phyloP scores from a whole-genome alignment of 2,329 filamentous ascomycete species.

The Lomentospora prolificans region DNA sequence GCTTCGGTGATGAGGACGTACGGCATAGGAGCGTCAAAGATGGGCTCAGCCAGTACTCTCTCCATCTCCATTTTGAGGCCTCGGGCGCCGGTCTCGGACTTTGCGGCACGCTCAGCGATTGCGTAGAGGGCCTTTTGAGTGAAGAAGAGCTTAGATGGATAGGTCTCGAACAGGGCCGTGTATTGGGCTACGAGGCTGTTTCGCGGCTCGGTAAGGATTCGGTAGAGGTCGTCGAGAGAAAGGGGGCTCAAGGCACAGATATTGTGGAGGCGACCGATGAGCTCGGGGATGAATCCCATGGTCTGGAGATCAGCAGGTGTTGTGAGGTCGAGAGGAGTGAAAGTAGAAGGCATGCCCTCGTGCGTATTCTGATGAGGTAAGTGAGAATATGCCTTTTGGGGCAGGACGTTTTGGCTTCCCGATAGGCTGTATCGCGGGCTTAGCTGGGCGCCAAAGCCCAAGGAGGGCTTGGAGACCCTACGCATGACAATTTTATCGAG shows the following conservation, averaged over 20 bases:
- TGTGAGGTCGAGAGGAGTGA: slow-evolving; percentile 59
- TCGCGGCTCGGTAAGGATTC: slow-evolving; percentile 84
- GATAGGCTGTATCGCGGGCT: slow-evolving; percentile 37
- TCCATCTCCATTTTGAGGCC: slow-evolving; percentile 76
- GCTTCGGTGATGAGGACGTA: slow-evolving; percentile 66
- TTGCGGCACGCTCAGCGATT: slow-evolving; percentile 59
- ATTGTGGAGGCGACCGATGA: slow-evolving; percentile 92
- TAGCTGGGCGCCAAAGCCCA: slow-evolving; percentile 84
- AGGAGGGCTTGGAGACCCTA: slow-evolving; percentile 73
- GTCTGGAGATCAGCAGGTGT: slow-evolving; percentile 68
- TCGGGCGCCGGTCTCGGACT: slow-evolving; percentile 63
- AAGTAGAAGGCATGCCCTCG: slow-evolving; percentile 33
- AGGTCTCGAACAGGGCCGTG: slow-evolving; percentile 71
- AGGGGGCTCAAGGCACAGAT: slow-evolving; percentile 77
- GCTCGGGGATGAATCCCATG: slow-evolving; percentile 86
- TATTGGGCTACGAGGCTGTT: slow-evolving; percentile 87
- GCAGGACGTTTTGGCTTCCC: slow-evolving; percentile 37
- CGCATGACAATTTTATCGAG: slow-evolving; percentile 80
- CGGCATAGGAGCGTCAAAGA: slow-evolving; percentile 70
- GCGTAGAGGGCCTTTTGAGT: slow-evolving; percentile 72
- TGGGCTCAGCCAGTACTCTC: slow-evolving; percentile 65
- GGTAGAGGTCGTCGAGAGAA: slow-evolving; percentile 56
- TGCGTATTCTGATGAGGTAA: slow-evolving; percentile 40
- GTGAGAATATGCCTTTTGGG: slow-evolving; percentile 49
- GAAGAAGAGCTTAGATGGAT: slow-evolving; percentile 72